These are phyloP conservation scores for Colletotrichum shisoi DNA, from an alignment of 2,329 filamentous ascomycete species.

Conservation along the genomic window DNA sequence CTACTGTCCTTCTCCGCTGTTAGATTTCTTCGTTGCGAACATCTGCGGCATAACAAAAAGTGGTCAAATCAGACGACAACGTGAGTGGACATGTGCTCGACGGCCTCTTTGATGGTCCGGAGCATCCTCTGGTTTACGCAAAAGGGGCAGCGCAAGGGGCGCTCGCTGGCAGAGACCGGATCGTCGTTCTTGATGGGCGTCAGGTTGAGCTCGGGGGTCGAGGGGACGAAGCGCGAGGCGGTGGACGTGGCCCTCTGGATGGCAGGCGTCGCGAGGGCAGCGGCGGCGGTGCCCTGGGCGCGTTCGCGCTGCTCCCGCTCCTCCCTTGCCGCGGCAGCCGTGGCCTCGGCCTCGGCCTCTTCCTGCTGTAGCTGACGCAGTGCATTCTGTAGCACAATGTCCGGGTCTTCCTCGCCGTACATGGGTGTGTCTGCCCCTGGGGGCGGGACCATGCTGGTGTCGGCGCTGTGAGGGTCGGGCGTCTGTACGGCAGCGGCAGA, in stretches of 20 bases:
- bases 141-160: conserved; percentile 65
- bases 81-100: conserved; percentile 69
- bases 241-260: conserved; percentile 39
- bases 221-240: conserved; percentile 38
- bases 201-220: conserved; percentile 57
- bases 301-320: conserved; percentile 57
- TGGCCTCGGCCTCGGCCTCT: conserved; percentile 66
- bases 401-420: conserved; percentile 62
- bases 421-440: conserved; percentile 64
- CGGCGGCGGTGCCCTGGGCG: conserved; percentile 43
- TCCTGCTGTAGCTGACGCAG: conserved; percentile 66
- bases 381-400: conserved; percentile 66
- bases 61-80: conserved; percentile 58
- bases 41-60: too few species aligned
- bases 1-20: background rate
- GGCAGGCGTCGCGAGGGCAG: conserved; percentile 43
- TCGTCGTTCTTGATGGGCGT: conserved; percentile 63
- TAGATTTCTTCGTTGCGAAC: background rate
- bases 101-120: conserved; percentile 66
- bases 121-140: conserved; percentile 70
- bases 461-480: conserved; percentile 38
- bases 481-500: conserved; percentile 31
- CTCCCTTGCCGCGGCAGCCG: conserved; percentile 62
- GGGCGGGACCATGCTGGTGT: conserved; percentile 36
- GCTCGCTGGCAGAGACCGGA: conserved; percentile 56